A percentile compares a stretch with the other conserved stretches of the same genome.
These are phyloP conservation scores for Epithemia pelagica DNA, from an alignment of 108 stramenopile genomes.

Conservation along the genomic window DNA sequence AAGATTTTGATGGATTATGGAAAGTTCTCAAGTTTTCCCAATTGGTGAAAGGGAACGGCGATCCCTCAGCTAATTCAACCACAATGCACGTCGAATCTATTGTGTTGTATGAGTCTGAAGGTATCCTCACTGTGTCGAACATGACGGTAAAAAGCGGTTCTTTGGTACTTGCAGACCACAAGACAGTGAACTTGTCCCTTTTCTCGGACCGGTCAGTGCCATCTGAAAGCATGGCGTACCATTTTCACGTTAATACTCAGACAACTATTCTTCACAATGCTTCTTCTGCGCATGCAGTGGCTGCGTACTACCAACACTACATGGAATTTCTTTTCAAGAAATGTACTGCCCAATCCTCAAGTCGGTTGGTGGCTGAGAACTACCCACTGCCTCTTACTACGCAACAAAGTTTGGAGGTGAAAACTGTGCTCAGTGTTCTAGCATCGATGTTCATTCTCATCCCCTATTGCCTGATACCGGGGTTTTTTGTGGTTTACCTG, in stretches of 20 bases:
- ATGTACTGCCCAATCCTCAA: slow-evolving; percentile 4
- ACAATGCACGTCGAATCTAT: neutral
- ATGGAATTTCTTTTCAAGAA: slow-evolving; percentile 14
- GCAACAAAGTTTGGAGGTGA: slow-evolving; percentile 20
- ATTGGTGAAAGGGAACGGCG: neutral
- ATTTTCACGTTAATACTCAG: slow-evolving; percentile 1
- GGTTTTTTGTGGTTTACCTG: slow-evolving; percentile 33
- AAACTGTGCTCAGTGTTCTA: slow-evolving; percentile 27
- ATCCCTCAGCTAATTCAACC: neutral
- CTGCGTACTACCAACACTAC: slow-evolving; percentile 19
- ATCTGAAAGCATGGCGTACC: neutral
- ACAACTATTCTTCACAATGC: slow-evolving; percentile 33
- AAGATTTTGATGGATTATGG: neutral
- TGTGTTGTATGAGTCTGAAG: neutral
- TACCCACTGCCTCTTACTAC: slow-evolving; percentile 36
- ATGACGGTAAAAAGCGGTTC: neutral
- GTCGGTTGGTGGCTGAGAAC: slow-evolving; percentile 20
- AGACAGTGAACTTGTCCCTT: neutral
- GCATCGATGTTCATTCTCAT: slow-evolving; percentile 40
- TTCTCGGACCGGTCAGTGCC: neutral
- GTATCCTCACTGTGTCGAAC: neutral
- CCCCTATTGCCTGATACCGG: slow-evolving; percentile 41
- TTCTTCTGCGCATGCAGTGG: slow-evolving; percentile 26
- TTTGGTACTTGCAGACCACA: neutral
- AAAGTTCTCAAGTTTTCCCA: neutral